These are phyloP conservation scores for Chenopodium quinoa DNA, from an alignment of 148 eudicot genomes.

Conservation along the genomic window DNA sequence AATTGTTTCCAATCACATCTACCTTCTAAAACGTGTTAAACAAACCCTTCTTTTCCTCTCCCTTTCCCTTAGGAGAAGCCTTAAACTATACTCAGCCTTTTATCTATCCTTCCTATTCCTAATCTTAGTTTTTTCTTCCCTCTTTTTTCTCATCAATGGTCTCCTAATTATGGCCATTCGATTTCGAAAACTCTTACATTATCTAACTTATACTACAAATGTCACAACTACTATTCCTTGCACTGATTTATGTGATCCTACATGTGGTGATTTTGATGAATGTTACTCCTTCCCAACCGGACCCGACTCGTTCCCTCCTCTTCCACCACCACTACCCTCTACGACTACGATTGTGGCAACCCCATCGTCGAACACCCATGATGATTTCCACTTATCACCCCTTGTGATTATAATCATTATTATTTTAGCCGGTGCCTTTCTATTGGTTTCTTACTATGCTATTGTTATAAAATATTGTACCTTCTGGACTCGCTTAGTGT, in stretches of 20 bases:
- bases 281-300: constrained; percentile 32
- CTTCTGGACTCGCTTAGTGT: constrained; percentile 2
- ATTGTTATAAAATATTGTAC: constrained; percentile 33
- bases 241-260: constrained; percentile 29
- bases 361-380: neutral
- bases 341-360: constrained; percentile 21
- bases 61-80: constrained; percentile 22
- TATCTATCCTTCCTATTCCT: too few species aligned
- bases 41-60: constrained; percentile 14
- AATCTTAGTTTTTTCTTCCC: neutral
- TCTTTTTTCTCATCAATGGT: neutral
- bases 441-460: constrained; percentile 35
- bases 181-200: constrained; percentile 41
- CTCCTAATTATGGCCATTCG: constrained; percentile 17
- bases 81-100: constrained; percentile 10
- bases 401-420: constrained; percentile 29
- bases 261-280: constrained; percentile 21
- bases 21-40: constrained; percentile 22
- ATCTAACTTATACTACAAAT: constrained; percentile 22
- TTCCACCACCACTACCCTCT: constrained; percentile 20
- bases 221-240: constrained; percentile 30
- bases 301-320: constrained; percentile 4
- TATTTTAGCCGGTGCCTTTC: constrained; percentile 30
- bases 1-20: constrained; percentile 24
- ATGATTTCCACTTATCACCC: constrained; percentile 28